These are phyloP conservation scores for Oenanthe sinensis DNA, from an alignment of 129 eudicot genomes.

Conservation along the genomic window DNA sequence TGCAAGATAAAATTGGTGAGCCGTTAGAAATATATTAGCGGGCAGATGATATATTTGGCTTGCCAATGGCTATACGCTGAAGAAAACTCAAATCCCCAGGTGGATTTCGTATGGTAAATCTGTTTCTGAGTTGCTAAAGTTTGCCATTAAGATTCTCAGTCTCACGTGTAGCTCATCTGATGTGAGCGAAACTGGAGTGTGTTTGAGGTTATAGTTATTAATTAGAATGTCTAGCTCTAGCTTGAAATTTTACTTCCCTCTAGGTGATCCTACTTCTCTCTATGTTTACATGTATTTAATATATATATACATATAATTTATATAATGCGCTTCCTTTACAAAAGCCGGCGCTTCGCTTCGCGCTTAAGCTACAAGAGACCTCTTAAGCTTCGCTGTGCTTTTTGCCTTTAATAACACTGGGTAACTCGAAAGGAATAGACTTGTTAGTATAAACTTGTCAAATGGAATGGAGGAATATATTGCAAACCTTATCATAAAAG, in stretches of 20 bases:
- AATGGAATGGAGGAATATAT: neutral
- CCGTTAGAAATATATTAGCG: neutral
- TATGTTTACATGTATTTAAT: too few species aligned
- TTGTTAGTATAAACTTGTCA: neutral
- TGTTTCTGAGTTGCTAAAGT: neutral
- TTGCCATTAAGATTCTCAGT: too few species aligned
- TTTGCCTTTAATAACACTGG: too few species aligned
- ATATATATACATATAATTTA: too few species aligned
- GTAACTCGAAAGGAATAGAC: neutral
- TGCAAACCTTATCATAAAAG: neutral
- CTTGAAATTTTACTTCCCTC: too few species aligned
- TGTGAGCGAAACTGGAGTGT: too few species aligned
- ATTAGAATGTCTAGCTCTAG: too few species aligned
- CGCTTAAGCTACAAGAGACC: neutral
- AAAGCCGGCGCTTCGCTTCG: too few species aligned
- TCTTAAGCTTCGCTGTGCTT: too few species aligned
- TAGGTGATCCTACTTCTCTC: too few species aligned
- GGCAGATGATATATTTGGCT: neutral
- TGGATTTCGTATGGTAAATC: neutral
- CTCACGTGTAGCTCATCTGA: neutral
- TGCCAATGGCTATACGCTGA: neutral
- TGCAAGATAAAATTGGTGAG: neutral
- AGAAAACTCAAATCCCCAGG: neutral
- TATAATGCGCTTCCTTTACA: too few species aligned
- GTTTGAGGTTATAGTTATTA: too few species aligned